Percentiles rank a stretch among this genome's conserved stretches.
Evolutionary conservation across 192 early-diverging fungal species (phyloP).

Genomic region (Coemansia sp.): DNA sequence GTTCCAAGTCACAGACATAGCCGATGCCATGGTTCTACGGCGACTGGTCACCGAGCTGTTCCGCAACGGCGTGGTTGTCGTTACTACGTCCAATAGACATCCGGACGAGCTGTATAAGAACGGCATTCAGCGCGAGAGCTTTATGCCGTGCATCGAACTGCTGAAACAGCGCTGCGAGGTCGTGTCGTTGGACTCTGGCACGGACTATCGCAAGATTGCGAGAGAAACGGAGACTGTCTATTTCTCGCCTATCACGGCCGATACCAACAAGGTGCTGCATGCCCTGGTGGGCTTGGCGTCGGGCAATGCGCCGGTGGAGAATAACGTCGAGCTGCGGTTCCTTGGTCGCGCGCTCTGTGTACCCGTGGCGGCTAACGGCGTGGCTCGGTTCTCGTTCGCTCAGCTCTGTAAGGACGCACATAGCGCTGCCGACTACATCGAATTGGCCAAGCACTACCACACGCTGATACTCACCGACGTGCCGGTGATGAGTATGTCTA

Average conservation of each 20-base stretch:
- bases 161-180: constrained; percentile 81
- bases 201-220: constrained; percentile 83
- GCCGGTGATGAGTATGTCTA: constrained; percentile 64
- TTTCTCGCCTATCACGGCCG: constrained; percentile 64
- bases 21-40: constrained; percentile 94
- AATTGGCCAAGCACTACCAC: constrained; percentile 74
- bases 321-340: constrained; percentile 60
- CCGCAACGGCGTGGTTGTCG: constrained; percentile 79
- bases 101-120: constrained; percentile 95
- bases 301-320: constrained; percentile 17
- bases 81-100: constrained; percentile 93
- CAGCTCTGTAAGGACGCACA: constrained; percentile 77
- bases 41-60: constrained; percentile 84
- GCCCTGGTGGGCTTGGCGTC: constrained; percentile 44
- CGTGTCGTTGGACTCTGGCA: constrained; percentile 84
- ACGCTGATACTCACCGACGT: constrained; percentile 80
- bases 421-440: constrained; percentile 90
- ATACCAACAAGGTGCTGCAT: constrained; percentile 40
- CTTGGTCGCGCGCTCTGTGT: constrained; percentile 75
- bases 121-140: constrained; percentile 92
- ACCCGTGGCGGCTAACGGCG: constrained; percentile 65
- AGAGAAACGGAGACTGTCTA: constrained; percentile 67
- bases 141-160: constrained; percentile 89
- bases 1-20: constrained; percentile 94
- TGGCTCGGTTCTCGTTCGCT: constrained; percentile 76